A percentile compares a stretch with the other conserved stretches of the same genome.
Evolutionary conservation across 1,284 basidiomycete genomes (phyloP).

Genomic region (Ceratobasidium sp.): DNA sequence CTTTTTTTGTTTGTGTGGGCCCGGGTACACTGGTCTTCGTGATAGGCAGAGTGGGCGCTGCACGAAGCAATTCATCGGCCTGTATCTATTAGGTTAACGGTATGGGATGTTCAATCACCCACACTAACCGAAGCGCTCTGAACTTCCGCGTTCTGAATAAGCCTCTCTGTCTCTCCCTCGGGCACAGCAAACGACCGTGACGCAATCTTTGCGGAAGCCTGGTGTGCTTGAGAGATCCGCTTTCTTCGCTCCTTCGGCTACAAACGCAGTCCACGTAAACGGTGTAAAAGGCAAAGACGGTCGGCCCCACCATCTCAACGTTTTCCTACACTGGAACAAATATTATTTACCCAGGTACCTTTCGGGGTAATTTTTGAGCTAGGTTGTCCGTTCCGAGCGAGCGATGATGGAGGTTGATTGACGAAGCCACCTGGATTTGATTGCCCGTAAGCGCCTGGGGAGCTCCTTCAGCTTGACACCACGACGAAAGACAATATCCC

Average conservation of each 20-base stretch:
- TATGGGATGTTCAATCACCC: background rate
- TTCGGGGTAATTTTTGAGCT: background rate
- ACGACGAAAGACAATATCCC: background rate
- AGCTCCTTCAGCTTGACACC: background rate
- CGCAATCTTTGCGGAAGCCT: constrained; percentile 20
- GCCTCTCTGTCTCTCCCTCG: constrained; percentile 18
- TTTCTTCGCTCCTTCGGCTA: constrained; percentile 37
- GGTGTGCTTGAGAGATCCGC: constrained; percentile 27
- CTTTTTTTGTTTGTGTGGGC: constrained; percentile 64
- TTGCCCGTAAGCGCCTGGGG: background rate
- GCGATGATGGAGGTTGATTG: background rate
- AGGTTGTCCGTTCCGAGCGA: background rate
- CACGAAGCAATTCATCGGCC: constrained; percentile 58
- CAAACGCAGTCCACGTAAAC: background rate
- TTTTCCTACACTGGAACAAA: background rate
- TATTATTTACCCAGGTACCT: background rate
- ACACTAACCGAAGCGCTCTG: constrained; percentile 1
- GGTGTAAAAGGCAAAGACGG: background rate
- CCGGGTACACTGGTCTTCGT: constrained; percentile 47
- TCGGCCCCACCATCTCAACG: background rate
- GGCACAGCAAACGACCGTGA: constrained; percentile 28
- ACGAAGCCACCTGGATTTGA: background rate
- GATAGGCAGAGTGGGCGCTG: constrained; percentile 46
- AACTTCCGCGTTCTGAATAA: background rate
- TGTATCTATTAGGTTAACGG: constrained; percentile 45